A percentile compares a stretch with the other conserved stretches of the same genome.
Conservation (phyloP, 495 filamentous ascomycete species). For the Cercophora newfieldiana region DNA sequence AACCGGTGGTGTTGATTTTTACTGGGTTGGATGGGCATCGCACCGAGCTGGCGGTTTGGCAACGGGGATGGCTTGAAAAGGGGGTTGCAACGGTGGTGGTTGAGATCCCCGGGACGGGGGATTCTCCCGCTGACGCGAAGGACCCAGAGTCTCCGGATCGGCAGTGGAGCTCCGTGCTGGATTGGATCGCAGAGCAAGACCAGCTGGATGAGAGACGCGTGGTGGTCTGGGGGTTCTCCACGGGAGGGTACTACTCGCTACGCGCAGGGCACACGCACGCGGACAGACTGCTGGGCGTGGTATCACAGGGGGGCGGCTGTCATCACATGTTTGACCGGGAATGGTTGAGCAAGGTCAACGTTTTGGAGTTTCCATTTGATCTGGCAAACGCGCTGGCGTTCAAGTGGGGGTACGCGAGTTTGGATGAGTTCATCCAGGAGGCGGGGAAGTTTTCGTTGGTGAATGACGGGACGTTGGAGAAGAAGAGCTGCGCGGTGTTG, state of each 20-base stretch:
- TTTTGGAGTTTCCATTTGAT: slow-evolving; percentile 72
- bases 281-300: slow-evolving; percentile 54
- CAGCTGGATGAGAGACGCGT: slow-evolving; percentile 56
- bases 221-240: slow-evolving; percentile 66
- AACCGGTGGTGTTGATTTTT: slow-evolving; percentile 65
- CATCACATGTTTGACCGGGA: slow-evolving; percentile 64
- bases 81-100: slow-evolving; percentile 58
- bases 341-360: slow-evolving; percentile 64
- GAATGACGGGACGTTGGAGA: slow-evolving; percentile 61
- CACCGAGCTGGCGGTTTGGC: slow-evolving; percentile 67
- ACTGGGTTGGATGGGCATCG: slow-evolving; percentile 73
- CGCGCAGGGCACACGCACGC: slow-evolving; percentile 67
- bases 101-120: slow-evolving; percentile 75
- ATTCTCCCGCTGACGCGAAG: slow-evolving; percentile 59
- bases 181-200: slow-evolving; percentile 56
- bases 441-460: slow-evolving; percentile 66
- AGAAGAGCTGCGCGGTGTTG: slow-evolving; percentile 57
- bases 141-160: slow-evolving; percentile 49
- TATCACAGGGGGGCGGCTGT: slow-evolving; percentile 64
- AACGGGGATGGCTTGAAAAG: slow-evolving; percentile 56
- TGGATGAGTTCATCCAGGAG: slow-evolving; percentile 53
- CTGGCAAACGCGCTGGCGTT: slow-evolving; percentile 60
- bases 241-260: slow-evolving; percentile 71
- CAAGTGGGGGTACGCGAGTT: slow-evolving; percentile 62
- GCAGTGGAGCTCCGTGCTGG: slow-evolving; percentile 63